A percentile compares a stretch with the other conserved stretches of the same genome.
These are phyloP conservation scores for Exophiala viscosa DNA, from an alignment of 2,329 filamentous ascomycete species.

Conservation along the genomic window DNA sequence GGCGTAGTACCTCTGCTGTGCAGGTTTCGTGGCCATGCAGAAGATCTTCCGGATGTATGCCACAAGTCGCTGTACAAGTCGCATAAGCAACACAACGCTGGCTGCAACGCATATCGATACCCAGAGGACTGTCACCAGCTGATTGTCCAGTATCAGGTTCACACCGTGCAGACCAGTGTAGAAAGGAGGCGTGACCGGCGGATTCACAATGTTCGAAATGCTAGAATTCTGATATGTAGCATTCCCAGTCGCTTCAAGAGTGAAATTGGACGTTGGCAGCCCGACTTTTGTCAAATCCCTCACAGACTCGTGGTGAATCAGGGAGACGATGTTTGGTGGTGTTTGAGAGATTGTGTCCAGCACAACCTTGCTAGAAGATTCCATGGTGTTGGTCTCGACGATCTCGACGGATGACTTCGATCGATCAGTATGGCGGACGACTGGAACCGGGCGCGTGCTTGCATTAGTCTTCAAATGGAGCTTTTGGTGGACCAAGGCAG, in stretches of 20 bases:
- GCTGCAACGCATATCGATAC: conserved; percentile 32
- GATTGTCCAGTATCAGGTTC: conserved; percentile 25
- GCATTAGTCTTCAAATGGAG: not conserved
- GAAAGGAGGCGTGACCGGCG: conserved; percentile 59
- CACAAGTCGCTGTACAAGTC: conserved; percentile 43
- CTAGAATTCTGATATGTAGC: conserved; percentile 1
- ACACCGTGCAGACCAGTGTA: conserved; percentile 28
- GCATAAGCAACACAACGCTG: conserved; percentile 37
- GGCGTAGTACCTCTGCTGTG: conserved; percentile 45
- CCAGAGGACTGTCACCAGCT: conserved; percentile 33
- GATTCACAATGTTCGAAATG: not conserved
- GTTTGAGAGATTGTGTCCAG: conserved; percentile 3
- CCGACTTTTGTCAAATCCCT: conserved; percentile 11
- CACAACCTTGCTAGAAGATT: conserved; percentile 1
- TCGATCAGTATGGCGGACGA: not conserved
- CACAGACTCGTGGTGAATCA: not conserved
- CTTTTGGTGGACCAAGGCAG: not conserved
- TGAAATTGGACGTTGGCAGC: not conserved
- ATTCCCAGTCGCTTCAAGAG: conserved; percentile 2
- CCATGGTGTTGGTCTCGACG: conserved; percentile 8
- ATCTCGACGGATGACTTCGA: not conserved
- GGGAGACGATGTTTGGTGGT: not conserved
- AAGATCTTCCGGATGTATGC: conserved; percentile 44
- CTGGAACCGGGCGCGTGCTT: not conserved
- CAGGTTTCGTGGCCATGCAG: conserved; percentile 35